Percentiles rank a stretch among this genome's conserved stretches.
phyloP scores from a whole-genome alignment of 1,284 basidiomycete species.

The Schizophyllum amplum region DNA sequence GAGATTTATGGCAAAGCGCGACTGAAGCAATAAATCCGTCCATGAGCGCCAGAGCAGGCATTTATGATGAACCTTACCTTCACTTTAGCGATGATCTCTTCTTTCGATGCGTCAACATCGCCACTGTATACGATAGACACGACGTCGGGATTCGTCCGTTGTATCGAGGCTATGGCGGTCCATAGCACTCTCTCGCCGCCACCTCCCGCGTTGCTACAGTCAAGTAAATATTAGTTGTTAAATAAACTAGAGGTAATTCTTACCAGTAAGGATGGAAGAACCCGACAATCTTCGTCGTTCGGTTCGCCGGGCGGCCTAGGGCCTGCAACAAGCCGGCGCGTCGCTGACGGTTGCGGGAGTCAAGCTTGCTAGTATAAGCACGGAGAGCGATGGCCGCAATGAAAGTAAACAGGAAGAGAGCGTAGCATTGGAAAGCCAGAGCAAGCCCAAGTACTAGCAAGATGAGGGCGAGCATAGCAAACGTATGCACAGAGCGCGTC shows the following conservation, averaged over 20 bases:
- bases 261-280: slow-evolving; percentile 97
- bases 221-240: slow-evolving; percentile 23
- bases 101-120: slow-evolving; percentile 73
- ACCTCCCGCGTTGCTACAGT: slow-evolving; percentile 89
- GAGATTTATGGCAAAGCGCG: slow-evolving; percentile 78
- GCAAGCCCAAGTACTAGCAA: no score
- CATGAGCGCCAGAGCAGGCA: slow-evolving; percentile 1
- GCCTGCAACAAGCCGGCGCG: no score
- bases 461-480: no score
- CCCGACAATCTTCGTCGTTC: slow-evolving; percentile 44
- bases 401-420: no score
- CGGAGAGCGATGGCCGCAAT: no score
- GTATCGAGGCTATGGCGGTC: slow-evolving; percentile 81
- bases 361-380: no score
- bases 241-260: slow-evolving; percentile 21
- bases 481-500: no score
- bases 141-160: slow-evolving; percentile 61
- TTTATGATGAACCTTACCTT: slow-evolving; percentile 41
- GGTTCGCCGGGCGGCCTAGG: not conserved
- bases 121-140: slow-evolving; percentile 90
- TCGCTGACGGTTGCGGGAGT: no score
- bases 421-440: no score
- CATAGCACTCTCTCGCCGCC: slow-evolving; percentile 96
- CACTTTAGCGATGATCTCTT: slow-evolving; percentile 76
- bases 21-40: slow-evolving; percentile 30